Percentiles rank a stretch among this genome's conserved stretches.
Conservation (phyloP, 2,329 filamentous ascomycete species). For the Aureobasidium lini region DNA sequence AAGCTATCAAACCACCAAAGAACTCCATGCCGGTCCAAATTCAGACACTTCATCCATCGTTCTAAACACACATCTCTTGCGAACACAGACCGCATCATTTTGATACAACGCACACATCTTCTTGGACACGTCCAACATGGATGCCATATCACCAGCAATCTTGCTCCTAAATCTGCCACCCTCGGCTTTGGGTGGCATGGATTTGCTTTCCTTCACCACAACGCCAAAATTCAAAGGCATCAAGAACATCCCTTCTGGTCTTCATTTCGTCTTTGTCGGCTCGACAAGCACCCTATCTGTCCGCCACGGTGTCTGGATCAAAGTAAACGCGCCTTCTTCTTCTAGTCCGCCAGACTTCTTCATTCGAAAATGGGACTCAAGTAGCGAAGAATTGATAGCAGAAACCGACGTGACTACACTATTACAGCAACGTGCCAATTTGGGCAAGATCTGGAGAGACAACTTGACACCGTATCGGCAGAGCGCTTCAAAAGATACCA, state of each 20-base stretch:
- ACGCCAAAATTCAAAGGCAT: conserved; percentile 55
- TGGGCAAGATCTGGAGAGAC: conserved; percentile 49
- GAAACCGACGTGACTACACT: conserved; percentile 35
- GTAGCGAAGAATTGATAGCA: conserved; percentile 38
- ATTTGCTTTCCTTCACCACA: conserved; percentile 55
- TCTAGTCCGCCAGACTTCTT: conserved; percentile 35
- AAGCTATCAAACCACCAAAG: too few species aligned
- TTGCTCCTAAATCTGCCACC: conserved; percentile 40
- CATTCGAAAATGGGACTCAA: conserved; percentile 50
- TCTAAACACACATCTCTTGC: too few species aligned
- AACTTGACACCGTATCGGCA: conserved; percentile 43
- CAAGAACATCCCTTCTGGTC: conserved; percentile 49
- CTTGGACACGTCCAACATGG: background rate
- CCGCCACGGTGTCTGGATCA: conserved; percentile 56
- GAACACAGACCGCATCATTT: too few species aligned
- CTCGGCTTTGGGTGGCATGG: conserved; percentile 46
- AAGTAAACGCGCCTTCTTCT: conserved; percentile 27
- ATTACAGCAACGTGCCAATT: conserved; percentile 47
- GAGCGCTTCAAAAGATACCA: conserved; percentile 28
- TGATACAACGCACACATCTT: too few species aligned
- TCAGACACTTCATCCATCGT: too few species aligned
- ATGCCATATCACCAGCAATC: conserved; percentile 20
- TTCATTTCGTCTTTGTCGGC: conserved; percentile 56
- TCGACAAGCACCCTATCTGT: conserved; percentile 52
- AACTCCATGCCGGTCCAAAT: too few species aligned